Evolutionary conservation across 192 early-diverging fungal species (phyloP).

Genomic region (Paraglomus occultum): DNA sequence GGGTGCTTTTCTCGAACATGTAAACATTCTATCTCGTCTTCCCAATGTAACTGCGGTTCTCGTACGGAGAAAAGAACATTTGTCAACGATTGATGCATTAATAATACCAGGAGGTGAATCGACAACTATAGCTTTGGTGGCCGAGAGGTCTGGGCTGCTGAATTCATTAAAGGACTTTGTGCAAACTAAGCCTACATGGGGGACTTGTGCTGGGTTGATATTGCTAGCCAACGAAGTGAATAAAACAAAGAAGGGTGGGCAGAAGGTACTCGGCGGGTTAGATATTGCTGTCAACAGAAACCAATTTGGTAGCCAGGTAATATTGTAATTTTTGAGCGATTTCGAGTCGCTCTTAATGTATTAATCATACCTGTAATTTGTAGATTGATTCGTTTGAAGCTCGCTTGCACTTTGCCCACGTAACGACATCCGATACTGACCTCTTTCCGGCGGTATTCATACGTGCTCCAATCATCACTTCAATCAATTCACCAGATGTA

Average conservation of each 20-base stretch:
- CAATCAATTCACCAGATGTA: slow-evolving; percentile 62
- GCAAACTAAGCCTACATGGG: slow-evolving; percentile 77
- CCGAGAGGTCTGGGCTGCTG: slow-evolving; percentile 79
- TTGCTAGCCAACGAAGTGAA: slow-evolving; percentile 76
- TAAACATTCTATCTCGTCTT: slow-evolving; percentile 75
- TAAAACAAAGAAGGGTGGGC: slow-evolving; percentile 81
- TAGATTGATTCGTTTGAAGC: slow-evolving; percentile 82
- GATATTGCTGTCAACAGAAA: slow-evolving; percentile 86
- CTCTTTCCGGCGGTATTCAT: slow-evolving; percentile 82
- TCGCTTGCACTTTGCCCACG: slow-evolving; percentile 52
- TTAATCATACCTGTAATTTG: not conserved
- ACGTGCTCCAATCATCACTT: slow-evolving; percentile 86
- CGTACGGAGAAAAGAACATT: slow-evolving; percentile 71
- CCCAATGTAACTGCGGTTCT: slow-evolving; percentile 54
- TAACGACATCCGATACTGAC: slow-evolving; percentile 40
- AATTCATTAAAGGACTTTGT: slow-evolving; percentile 81
- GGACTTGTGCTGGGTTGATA: slow-evolving; percentile 97
- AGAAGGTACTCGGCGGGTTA: slow-evolving; percentile 79
- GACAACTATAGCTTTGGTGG: slow-evolving; percentile 90
- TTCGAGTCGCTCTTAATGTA: not conserved
- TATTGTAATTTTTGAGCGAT: not conserved
- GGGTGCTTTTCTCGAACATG: slow-evolving; percentile 94
- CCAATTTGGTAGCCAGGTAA: slow-evolving; percentile 85
- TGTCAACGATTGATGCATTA: slow-evolving; percentile 77
- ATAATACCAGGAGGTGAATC: slow-evolving; percentile 96